Conservation (phyloP, 495 filamentous ascomycete species). For the Neurospora tetraspora region DNA sequence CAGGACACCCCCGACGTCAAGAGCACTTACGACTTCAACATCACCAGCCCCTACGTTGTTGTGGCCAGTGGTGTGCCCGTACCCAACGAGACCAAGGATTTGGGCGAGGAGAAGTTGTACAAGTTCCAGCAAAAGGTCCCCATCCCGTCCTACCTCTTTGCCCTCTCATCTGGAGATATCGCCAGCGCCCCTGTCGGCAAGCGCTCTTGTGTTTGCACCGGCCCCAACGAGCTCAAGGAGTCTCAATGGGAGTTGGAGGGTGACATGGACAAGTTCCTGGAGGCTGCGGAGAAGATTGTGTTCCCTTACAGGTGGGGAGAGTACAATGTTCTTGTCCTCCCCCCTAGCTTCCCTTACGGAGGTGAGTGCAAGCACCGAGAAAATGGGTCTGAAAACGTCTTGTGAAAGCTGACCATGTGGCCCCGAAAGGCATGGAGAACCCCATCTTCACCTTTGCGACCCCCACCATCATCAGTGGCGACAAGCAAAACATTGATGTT, state of each 20-base stretch:
- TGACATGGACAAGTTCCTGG: constrained; percentile 84
- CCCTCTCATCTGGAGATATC: constrained; percentile 83
- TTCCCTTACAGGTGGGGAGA: constrained; percentile 87
- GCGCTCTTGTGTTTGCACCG: constrained; percentile 70
- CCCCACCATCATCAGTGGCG: constrained; percentile 82
- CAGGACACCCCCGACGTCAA: constrained; percentile 97
- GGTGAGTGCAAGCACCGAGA: constrained; percentile 15
- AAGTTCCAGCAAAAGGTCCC: constrained; percentile 81
- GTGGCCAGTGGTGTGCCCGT: constrained; percentile 76
- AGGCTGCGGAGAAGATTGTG: constrained; percentile 78
- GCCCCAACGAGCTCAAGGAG: constrained; percentile 72
- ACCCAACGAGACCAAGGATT: constrained; percentile 33
- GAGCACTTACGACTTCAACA: constrained; percentile 77
- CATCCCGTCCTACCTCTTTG: constrained; percentile 90
- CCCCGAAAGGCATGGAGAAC: constrained; percentile 73
- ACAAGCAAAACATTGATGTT: constrained; percentile 89
- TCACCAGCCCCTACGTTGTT: constrained; percentile 77
- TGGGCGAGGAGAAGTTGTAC: constrained; percentile 52
- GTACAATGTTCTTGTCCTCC: constrained; percentile 88
- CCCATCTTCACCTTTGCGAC: constrained; percentile 90
- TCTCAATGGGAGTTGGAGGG: constrained; percentile 85
- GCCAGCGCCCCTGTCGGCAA: constrained; percentile 75
- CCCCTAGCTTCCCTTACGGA: constrained; percentile 80
- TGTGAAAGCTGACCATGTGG: constrained; percentile 2
- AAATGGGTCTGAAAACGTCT: background rate